Conservation (phyloP, 2,329 filamentous ascomycete species). For the Pseudopyrenochaeta lycopersici region DNA sequence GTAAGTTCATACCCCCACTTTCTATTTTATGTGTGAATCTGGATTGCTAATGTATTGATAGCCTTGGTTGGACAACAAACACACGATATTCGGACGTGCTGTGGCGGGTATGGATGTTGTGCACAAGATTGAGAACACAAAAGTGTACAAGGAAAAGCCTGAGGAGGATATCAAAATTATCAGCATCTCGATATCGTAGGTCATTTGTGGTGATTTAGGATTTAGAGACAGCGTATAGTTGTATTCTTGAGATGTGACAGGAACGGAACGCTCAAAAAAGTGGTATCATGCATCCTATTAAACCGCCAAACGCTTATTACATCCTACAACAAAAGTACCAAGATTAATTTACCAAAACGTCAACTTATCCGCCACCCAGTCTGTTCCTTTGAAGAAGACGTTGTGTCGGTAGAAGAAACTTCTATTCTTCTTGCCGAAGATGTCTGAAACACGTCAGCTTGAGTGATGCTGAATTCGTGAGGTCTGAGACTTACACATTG, state of each 20-base stretch:
- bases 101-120: conserved; percentile 92
- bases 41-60: conserved; percentile 49
- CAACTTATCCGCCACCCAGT: conserved; percentile 38
- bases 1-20: conserved; percentile 59
- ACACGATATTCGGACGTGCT: conserved; percentile 93
- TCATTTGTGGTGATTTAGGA: neutral
- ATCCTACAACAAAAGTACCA: neutral
- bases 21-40: neutral
- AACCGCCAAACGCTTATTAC: neutral
- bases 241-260: too few species aligned
- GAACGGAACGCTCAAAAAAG: neutral
- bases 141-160: conserved; percentile 89
- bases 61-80: conserved; percentile 94
- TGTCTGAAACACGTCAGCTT: too few species aligned
- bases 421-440: conserved; percentile 49
- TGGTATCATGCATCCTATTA: neutral
- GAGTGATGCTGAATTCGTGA: too few species aligned
- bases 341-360: conserved; percentile 16
- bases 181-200: conserved; percentile 68
- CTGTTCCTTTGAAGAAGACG: conserved; percentile 42
- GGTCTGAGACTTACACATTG: conserved; percentile 74
- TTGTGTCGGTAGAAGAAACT: conserved; percentile 45
- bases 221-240: neutral
- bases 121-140: conserved; percentile 91
- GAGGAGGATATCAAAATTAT: conserved; percentile 98